These are phyloP conservation scores for Globisporangium lucens DNA, from an alignment of 352 stramenopile genomes.

Conservation along the genomic window DNA sequence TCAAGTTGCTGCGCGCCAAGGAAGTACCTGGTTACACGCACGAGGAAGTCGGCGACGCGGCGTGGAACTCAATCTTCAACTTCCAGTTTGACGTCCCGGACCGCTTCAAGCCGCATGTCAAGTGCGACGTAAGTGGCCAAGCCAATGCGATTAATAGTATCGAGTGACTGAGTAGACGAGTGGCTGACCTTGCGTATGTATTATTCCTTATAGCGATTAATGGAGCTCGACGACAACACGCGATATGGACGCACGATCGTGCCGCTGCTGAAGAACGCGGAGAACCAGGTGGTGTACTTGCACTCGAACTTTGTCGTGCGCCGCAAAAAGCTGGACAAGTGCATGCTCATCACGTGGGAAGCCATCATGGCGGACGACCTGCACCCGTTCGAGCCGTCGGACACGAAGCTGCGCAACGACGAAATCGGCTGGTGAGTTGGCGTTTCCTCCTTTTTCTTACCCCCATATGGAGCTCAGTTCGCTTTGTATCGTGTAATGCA, in stretches of 20 bases:
- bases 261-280: slow-evolving; percentile 58
- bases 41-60: slow-evolving; percentile 55
- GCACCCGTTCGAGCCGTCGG: slow-evolving; percentile 55
- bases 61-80: slow-evolving; percentile 78
- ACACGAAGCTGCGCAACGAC: slow-evolving; percentile 66
- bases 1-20: slow-evolving; percentile 69
- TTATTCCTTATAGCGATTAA: slow-evolving; percentile 33
- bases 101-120: slow-evolving; percentile 62
- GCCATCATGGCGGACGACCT: slow-evolving; percentile 64
- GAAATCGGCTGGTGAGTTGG: slow-evolving; percentile 72
- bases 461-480: neutral
- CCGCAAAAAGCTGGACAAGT: slow-evolving; percentile 52
- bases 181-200: neutral
- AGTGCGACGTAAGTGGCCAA: slow-evolving; percentile 37
- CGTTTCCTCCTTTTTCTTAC: neutral
- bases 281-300: slow-evolving; percentile 66
- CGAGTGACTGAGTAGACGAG: neutral
- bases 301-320: slow-evolving; percentile 78
- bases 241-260: slow-evolving; percentile 75
- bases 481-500: neutral
- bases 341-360: slow-evolving; percentile 68
- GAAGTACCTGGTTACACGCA: slow-evolving; percentile 53
- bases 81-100: slow-evolving; percentile 70
- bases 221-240: slow-evolving; percentile 77
- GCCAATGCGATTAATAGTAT: neutral